Percentiles rank a stretch among this genome's conserved stretches.
Evolutionary conservation across 164 flowering plant genomes (phyloP).

Genomic region (Chimonanthus praecox): DNA sequence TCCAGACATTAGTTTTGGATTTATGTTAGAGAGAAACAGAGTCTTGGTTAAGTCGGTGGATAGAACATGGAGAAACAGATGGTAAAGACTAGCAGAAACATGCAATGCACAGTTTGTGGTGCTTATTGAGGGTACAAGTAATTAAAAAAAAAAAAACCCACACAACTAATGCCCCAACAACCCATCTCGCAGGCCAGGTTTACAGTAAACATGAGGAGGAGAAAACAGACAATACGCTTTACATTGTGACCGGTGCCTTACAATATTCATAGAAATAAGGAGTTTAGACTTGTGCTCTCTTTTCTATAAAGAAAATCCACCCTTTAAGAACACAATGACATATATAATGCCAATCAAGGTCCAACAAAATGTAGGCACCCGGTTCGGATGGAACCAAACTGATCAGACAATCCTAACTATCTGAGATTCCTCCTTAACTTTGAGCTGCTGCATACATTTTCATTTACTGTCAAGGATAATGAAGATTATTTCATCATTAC

Average conservation of each 20-base stretch:
- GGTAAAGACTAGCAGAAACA: too few species aligned
- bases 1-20: too few species aligned
- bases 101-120: neutral
- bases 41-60: too few species aligned
- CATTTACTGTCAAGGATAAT: neutral
- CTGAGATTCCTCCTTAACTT: neutral
- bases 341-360: too few species aligned
- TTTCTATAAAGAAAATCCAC: neutral
- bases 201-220: too few species aligned
- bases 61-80: too few species aligned
- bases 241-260: too few species aligned
- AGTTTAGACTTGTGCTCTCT: neutral
- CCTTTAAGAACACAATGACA: too few species aligned
- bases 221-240: too few species aligned
- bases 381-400: neutral
- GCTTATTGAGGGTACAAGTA: neutral
- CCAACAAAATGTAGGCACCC: neutral
- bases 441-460: neutral
- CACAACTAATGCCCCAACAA: neutral
- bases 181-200: neutral
- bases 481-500: neutral
- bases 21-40: too few species aligned
- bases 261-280: neutral
- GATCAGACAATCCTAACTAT: neutral
- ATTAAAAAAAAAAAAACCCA: neutral